Base-by-base conservation (phyloP, 306 rosid genomes). In the Prunus mira region DNA sequence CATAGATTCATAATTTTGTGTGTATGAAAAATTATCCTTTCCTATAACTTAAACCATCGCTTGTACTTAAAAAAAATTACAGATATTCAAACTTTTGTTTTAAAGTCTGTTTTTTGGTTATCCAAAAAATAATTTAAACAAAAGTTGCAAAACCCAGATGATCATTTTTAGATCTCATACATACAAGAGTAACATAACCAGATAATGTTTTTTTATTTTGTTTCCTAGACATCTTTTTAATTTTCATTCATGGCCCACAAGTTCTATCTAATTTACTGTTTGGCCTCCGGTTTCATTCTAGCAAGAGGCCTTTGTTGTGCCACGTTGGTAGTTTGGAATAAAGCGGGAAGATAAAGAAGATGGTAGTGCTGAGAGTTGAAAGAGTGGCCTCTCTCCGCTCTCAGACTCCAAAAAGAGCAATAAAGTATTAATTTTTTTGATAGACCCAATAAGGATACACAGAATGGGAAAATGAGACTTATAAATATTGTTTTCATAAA, bases 261-360 rank as follows among this genome's bases (percentile, higher is more conserved):
- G 22, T 1, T 69, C 70, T 47, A 18, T 58, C 0, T 27, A 73
- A 82, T 13, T 70, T 61, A 79, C 75, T 62, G 17, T 18, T 58
- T 55, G 76, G 79, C 38, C 64, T 18, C 38, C 67, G 62, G 25
- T 63, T 20, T n/a, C 12, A 49, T n/a, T 28, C 14, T 6, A 15
- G 67, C 46, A 65, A 72, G 88, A 92, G 97, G 98, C 83, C 78
- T n/a, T 60, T 71, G 81, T 67, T n/a, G 74, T 10, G 91, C 96
- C 97, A 90, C 98, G 97, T 90, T 27, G 74, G 50, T 69, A 18
- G 69, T 28, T 45, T 62, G 85, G 87, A 85, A 82, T 77, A 85
- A 81, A 88, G 90, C 66, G 69, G 78, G 83, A 79, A 79, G 96
- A 84, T 86, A 87, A 82, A 76, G 82, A 78, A 81, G 82, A 76